phyloP scores from a whole-genome alignment of 2,329 filamentous ascomycete species.

The Teratosphaeria epicoccoides region DNA sequence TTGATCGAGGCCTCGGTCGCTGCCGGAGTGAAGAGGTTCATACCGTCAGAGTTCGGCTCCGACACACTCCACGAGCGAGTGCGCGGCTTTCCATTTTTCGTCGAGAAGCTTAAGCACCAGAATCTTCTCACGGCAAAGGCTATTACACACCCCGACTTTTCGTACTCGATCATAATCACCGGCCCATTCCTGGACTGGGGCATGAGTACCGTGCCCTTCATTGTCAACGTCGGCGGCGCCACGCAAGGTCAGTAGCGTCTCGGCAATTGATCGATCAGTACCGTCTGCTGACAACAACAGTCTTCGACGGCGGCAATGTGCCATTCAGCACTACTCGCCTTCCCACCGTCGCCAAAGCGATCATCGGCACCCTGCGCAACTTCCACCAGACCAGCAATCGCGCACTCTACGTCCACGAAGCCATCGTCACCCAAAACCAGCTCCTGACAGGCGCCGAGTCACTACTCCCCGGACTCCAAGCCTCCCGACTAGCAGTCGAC shows the following conservation, averaged over 20 bases:
- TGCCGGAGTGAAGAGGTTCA: constrained; percentile 29
- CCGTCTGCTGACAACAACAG: constrained; percentile 6
- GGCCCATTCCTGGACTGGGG: constrained; percentile 26
- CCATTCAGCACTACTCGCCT: constrained; percentile 20
- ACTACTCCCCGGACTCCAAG: not conserved
- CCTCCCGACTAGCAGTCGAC: not conserved
- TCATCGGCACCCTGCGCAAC: constrained; percentile 18
- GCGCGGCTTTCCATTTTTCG: constrained; percentile 22
- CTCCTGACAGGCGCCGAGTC: constrained; percentile 10
- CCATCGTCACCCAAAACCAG: constrained; percentile 24
- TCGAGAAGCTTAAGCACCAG: constrained; percentile 24
- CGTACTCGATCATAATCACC: constrained; percentile 19
- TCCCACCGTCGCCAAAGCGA: constrained; percentile 18
- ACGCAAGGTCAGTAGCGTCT: constrained; percentile 2
- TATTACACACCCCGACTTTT: constrained; percentile 12
- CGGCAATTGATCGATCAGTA: not conserved
- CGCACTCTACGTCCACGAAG: constrained; percentile 23
- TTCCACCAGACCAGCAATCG: constrained; percentile 21
- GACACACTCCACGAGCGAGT: constrained; percentile 24
- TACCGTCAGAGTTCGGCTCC: constrained; percentile 32
- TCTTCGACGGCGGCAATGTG: constrained; percentile 25
- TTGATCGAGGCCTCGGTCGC: constrained; percentile 30
- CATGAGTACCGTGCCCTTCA: constrained; percentile 15
- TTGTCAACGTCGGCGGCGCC: constrained; percentile 16
- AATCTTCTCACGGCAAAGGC: constrained; percentile 22